A percentile compares a stretch with the other conserved stretches of the same genome.
These are phyloP conservation scores for Austroboletus novae-zelandiae DNA, from an alignment of 1,284 basidiomycete species.

Conservation along the genomic window DNA sequence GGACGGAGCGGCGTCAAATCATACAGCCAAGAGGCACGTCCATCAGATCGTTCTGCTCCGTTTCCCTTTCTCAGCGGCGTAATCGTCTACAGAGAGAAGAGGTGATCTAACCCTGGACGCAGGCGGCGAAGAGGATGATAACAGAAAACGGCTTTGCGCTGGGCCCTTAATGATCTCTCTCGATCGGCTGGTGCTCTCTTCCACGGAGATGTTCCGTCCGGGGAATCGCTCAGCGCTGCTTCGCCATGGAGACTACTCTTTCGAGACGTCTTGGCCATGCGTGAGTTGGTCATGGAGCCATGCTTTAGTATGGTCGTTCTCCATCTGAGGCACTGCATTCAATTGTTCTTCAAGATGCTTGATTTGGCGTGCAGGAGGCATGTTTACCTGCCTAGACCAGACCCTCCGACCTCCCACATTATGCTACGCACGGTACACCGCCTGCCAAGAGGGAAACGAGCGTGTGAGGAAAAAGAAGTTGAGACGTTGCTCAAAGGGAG, in stretches of 20 bases:
- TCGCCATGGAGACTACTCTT: slow-evolving; percentile 34
- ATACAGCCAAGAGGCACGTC: slow-evolving; percentile 71
- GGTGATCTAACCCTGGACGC: slow-evolving; percentile 61
- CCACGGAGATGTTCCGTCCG: slow-evolving; percentile 65
- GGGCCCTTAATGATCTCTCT: slow-evolving; percentile 74
- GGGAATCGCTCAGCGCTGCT: slow-evolving; percentile 28
- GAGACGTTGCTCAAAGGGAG: neutral
- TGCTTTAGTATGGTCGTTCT: slow-evolving; percentile 63
- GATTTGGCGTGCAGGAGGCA: slow-evolving; percentile 10
- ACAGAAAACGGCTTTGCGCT: slow-evolving; percentile 62
- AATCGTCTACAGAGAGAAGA: neutral
- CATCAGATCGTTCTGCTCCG: slow-evolving; percentile 54
- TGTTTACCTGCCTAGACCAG: slow-evolving; percentile 63
- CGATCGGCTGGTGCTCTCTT: slow-evolving; percentile 59
- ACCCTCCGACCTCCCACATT: slow-evolving; percentile 75
- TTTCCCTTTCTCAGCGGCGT: neutral
- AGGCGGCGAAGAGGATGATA: slow-evolving; percentile 56
- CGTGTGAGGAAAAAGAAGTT: slow-evolving; percentile 2
- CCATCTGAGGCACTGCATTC: slow-evolving; percentile 44
- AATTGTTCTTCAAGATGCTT: slow-evolving; percentile 9
- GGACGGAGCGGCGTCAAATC: slow-evolving; percentile 57
- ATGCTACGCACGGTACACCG: slow-evolving; percentile 68
- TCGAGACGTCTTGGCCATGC: neutral
- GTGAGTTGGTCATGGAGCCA: slow-evolving; percentile 49
- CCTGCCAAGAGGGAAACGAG: slow-evolving; percentile 59